Evolutionary conservation across 2,329 filamentous ascomycete species (phyloP), one percentile per base, ranked within the genome.

Genomic region (Aspergillus versicolor): DNA sequence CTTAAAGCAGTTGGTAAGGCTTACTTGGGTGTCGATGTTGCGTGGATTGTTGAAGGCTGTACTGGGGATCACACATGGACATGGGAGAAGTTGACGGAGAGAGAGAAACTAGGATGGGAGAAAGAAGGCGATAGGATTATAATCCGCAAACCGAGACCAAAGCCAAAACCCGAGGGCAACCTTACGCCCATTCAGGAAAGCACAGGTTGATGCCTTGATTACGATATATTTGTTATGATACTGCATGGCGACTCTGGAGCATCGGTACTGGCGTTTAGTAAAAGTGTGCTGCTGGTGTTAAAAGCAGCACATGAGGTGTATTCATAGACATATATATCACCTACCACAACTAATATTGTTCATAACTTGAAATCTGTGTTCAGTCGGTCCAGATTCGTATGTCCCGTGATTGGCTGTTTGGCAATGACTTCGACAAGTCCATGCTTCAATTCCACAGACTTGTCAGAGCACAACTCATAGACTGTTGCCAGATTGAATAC

Each of bases 401-500:
- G 72, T 1, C 74, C 70, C 12, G 79, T 81, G 15, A 83, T 79
- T 42, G 82, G 81, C 65, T 84, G 79, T 1, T 73, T 77, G 1
- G 90, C 88, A 17, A 94, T 81, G 51, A 81, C 83, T 65, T 91
- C 88, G 2, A 89, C 87, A 17, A 97, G 78, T 24, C 77, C 79
- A 30, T 84, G 73, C 79, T 97, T 97, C 65, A 89, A 74, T 12
- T 82, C 82, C 48, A 84, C 80, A 42, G 90, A 84, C 60, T 84
- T 83, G 65, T 97, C 92, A 0, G 90, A 92, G 70, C 90, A 94
- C 7, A 97, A 81, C 74, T 97, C 94, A 70, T 96, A 97, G 66
- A 96, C 85, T 0, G 93, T 97, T 11, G 88, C 86, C 12, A 99
- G 75, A 70, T 97, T 97, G 75, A 97, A 96, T 0, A 95, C 84